Conservation (phyloP, 2,329 filamentous ascomycete genomes). For the Plectosphaerella sp. region DNA sequence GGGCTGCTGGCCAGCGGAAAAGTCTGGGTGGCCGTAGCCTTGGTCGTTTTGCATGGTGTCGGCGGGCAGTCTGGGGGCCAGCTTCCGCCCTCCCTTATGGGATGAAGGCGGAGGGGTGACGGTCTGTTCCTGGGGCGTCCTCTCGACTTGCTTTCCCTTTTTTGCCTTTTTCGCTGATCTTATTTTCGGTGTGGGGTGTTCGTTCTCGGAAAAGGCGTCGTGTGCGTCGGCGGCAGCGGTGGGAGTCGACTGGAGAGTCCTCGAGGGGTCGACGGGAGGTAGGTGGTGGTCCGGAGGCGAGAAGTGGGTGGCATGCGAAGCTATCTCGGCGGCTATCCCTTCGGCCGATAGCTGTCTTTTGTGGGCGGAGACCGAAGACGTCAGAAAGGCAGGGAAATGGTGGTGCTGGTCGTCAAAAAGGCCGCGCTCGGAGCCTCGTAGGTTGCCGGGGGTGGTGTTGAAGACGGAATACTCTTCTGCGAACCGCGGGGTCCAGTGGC, state of each 20-base stretch:
- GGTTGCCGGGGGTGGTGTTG: constrained; percentile 58
- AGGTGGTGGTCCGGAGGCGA: constrained; percentile 48
- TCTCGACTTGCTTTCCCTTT: constrained; percentile 32
- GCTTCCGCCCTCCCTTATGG: constrained; percentile 50
- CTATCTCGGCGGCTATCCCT: constrained; percentile 44
- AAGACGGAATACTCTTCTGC: constrained; percentile 63
- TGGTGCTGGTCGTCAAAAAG: constrained; percentile 33
- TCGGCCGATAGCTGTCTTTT: constrained; percentile 49
- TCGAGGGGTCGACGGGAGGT: constrained; percentile 56
- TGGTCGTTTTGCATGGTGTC: constrained; percentile 56
- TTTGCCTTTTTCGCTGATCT: constrained; percentile 40
- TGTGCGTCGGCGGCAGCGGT: constrained; percentile 31
- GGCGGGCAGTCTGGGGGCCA: constrained; percentile 42
- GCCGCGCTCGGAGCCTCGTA: constrained; percentile 37
- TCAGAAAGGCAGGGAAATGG: constrained; percentile 26
- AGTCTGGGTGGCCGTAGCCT: constrained; percentile 46
- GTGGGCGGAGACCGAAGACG: constrained; percentile 31
- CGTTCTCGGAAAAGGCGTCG: constrained; percentile 16
- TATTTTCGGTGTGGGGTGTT: constrained; percentile 19
- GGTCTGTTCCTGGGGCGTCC: constrained; percentile 39
- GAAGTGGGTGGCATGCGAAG: constrained; percentile 60
- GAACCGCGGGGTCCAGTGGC: constrained; percentile 57
- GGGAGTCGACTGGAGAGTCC: constrained; percentile 53
- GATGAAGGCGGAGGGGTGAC: constrained; percentile 57
- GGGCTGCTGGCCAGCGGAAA: constrained; percentile 40